These are phyloP conservation scores for Saturnispora silvae DNA, from an alignment of 805 yeast species.

Conservation along the genomic window DNA sequence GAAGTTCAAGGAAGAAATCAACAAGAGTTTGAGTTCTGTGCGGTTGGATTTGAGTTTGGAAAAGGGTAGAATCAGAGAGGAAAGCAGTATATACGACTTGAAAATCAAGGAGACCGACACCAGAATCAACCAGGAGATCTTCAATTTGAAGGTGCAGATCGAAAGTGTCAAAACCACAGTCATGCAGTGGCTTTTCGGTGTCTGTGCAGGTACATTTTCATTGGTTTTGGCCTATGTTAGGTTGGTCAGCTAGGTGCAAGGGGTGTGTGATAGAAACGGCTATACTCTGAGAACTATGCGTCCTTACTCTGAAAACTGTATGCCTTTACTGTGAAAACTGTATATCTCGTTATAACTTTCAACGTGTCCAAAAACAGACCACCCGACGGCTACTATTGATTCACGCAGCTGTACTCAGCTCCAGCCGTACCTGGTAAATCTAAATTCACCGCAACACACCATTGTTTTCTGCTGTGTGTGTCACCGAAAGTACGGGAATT, in stretches of 20 bases:
- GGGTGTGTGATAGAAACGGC: too few relatives aligned
- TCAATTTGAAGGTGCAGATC: slow-evolving; percentile 90
- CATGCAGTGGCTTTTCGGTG: slow-evolving; percentile 97
- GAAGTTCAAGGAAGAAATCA: slow-evolving; percentile 80
- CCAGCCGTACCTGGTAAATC: too few relatives aligned
- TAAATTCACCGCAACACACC: too few relatives aligned
- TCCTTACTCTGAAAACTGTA: too few relatives aligned
- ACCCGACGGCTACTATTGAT: too few relatives aligned
- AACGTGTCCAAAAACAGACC: too few relatives aligned
- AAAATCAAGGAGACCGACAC: slow-evolving; percentile 93
- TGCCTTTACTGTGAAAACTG: too few relatives aligned
- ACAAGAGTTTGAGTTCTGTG: slow-evolving; percentile 82
- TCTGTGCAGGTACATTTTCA: slow-evolving; percentile 96
- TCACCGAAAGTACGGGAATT: too few relatives aligned
- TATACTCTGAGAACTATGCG: too few relatives aligned
- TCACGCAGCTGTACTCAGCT: too few relatives aligned
- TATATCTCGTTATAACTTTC: too few relatives aligned
- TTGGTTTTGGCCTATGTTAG: slow-evolving; percentile 86
- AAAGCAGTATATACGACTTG: slow-evolving; percentile 82
- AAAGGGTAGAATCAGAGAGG: slow-evolving; percentile 93
- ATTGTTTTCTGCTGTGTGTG: too few relatives aligned
- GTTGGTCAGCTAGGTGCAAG: slow-evolving; percentile 31
- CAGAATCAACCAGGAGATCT: slow-evolving; percentile 88
- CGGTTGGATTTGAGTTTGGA: slow-evolving; percentile 85
- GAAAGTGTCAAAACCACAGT: slow-evolving; percentile 94